Conservation (phyloP, 2,329 filamentous ascomycete species). For the Penicillium verrucosum region DNA sequence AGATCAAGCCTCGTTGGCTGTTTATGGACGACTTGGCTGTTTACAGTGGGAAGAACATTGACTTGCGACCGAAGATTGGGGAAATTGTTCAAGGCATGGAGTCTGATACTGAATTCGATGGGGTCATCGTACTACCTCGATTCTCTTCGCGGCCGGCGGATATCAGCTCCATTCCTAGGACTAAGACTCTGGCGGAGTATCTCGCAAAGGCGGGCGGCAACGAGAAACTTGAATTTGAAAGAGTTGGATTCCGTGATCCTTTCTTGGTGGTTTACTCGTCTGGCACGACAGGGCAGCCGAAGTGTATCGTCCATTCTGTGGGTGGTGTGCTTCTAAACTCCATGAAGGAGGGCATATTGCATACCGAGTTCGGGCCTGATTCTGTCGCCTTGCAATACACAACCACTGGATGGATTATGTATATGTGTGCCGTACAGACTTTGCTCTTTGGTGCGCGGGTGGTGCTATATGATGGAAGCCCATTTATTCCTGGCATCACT, state of each 20-base stretch:
- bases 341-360: constrained; percentile 59
- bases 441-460: constrained; percentile 60
- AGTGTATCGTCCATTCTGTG: constrained; percentile 75
- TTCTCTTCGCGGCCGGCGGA: constrained; percentile 11
- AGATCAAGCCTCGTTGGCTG: constrained; percentile 74
- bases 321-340: constrained; percentile 39
- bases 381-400: constrained; percentile 58
- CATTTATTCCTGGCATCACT: constrained; percentile 66
- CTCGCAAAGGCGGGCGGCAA: constrained; percentile 10
- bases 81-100: constrained; percentile 63
- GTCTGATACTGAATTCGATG: constrained; percentile 58
- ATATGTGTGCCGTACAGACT: constrained; percentile 59
- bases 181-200: constrained; percentile 7
- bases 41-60: constrained; percentile 73
- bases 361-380: constrained; percentile 45
- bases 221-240: constrained; percentile 53
- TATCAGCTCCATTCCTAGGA: constrained; percentile 9
- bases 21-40: constrained; percentile 78
- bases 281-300: constrained; percentile 78
- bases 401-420: constrained; percentile 88
- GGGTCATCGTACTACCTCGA: constrained; percentile 26
- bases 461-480: constrained; percentile 79
- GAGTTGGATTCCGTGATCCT: constrained; percentile 68
- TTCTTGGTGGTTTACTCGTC: constrained; percentile 75
- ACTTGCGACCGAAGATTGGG: constrained; percentile 69